These are phyloP conservation scores for Termitomyces sp. DNA, from an alignment of 768 basidiomycete species.

Conservation along the genomic window DNA sequence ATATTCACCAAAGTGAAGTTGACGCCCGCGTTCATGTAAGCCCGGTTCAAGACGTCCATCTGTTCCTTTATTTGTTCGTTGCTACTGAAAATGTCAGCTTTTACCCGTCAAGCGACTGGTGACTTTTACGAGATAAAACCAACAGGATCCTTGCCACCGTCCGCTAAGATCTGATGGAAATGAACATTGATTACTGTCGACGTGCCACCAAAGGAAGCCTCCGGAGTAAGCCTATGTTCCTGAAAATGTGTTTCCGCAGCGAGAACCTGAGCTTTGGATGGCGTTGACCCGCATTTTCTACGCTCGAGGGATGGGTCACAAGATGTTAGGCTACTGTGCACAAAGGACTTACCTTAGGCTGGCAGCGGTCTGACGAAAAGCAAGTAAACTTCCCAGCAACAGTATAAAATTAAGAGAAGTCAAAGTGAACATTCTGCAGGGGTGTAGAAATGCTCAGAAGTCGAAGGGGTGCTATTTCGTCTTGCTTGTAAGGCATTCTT, in stretches of 20 bases:
- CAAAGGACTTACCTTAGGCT: neutral
- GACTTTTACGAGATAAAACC: constrained; percentile 35
- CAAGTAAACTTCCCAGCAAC: neutral
- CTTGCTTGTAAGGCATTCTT: neutral
- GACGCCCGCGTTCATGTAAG: constrained; percentile 29
- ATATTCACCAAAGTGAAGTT: constrained; percentile 34
- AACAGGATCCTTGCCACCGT: constrained; percentile 21
- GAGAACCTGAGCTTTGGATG: constrained; percentile 5
- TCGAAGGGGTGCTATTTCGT: neutral
- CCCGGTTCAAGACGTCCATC: constrained; percentile 36
- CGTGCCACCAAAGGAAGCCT: neutral
- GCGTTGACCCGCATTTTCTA: constrained; percentile 9
- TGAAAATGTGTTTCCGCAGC: constrained; percentile 10
- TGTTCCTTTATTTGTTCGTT: constrained; percentile 23
- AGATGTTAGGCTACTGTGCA: neutral
- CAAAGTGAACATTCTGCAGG: neutral
- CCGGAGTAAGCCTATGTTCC: constrained; percentile 4
- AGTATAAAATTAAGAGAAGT: neutral
- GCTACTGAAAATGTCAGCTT: neutral
- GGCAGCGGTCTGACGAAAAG: neutral
- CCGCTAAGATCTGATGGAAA: constrained; percentile 25
- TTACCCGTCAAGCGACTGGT: neutral
- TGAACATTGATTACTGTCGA: constrained; percentile 4
- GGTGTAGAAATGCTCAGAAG: neutral
- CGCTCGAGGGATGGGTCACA: neutral